Conservation (phyloP, 73 alveolate species). For the Effrenium voratum region DNA sequence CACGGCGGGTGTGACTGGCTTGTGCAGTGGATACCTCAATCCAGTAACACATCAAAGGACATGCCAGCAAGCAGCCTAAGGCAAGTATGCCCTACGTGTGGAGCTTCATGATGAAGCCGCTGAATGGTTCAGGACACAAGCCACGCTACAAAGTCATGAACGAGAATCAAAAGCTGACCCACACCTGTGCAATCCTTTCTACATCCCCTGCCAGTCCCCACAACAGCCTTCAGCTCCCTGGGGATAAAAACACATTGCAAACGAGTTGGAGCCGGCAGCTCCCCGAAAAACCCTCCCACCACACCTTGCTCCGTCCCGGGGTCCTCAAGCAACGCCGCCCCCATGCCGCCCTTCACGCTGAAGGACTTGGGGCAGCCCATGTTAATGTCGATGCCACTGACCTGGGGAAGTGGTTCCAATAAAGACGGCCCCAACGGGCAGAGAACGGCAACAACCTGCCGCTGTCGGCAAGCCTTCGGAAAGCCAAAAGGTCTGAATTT, state of each 20-base stretch:
- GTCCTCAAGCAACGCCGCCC: constrained; percentile 95
- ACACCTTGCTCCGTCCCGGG: constrained; percentile 33
- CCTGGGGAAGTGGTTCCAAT: neutral
- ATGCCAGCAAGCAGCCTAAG: too few species aligned
- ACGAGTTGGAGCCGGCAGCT: neutral
- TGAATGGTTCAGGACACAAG: too few species aligned
- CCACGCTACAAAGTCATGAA: too few species aligned
- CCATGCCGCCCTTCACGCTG: constrained; percentile 97
- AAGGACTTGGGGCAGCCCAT: constrained; percentile 98
- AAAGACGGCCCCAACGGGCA: neutral
- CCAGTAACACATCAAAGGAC: too few species aligned
- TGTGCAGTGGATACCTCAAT: too few species aligned
- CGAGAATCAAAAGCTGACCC: too few species aligned
- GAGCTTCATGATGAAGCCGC: too few species aligned
- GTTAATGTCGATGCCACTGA: constrained; percentile 95
- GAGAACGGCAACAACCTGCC: too few species aligned
- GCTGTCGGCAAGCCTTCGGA: neutral
- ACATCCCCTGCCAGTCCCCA: neutral
- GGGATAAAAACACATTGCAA: neutral
- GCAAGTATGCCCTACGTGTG: too few species aligned
- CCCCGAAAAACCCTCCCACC: too few species aligned
- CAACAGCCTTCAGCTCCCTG: neutral
- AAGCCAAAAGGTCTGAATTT: neutral
- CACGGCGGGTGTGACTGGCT: too few species aligned
- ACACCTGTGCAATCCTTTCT: too few species aligned